Evolutionary conservation across 1,284 basidiomycete genomes (phyloP).

Genomic region (Puccinia hordei): DNA sequence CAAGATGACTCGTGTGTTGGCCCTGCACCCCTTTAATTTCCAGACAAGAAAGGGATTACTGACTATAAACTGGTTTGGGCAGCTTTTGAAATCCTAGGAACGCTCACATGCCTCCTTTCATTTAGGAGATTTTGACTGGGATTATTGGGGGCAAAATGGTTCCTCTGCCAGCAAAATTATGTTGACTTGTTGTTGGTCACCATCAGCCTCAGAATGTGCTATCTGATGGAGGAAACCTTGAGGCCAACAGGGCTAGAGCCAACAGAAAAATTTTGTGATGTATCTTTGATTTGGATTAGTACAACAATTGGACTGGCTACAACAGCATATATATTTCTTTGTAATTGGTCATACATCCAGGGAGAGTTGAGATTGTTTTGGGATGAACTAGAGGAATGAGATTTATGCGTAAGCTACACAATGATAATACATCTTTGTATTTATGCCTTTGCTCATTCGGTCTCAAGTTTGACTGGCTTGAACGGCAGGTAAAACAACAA

Average conservation of each 20-base stretch:
- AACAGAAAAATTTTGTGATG: too few species aligned
- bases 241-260: conserved; percentile 3
- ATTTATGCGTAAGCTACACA: background rate
- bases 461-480: background rate
- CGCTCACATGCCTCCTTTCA: background rate
- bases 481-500: background rate
- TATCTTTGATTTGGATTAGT: background rate
- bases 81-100: background rate
- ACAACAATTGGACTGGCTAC: background rate
- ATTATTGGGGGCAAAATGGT: background rate
- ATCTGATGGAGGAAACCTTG: background rate
- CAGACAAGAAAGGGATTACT: background rate
- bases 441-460: background rate
- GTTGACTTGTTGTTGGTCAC: too few species aligned
- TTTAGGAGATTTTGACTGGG: background rate
- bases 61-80: background rate
- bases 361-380: conserved; percentile 5
- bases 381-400: conserved; percentile 8
- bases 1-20: background rate
- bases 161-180: conserved; percentile 2
- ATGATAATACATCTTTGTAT: background rate
- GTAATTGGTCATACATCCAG: background rate
- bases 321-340: background rate
- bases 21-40: background rate
- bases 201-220: background rate